Conservation (phyloP, 192 early-diverging fungal species). For the Paraglomus occultum region DNA sequence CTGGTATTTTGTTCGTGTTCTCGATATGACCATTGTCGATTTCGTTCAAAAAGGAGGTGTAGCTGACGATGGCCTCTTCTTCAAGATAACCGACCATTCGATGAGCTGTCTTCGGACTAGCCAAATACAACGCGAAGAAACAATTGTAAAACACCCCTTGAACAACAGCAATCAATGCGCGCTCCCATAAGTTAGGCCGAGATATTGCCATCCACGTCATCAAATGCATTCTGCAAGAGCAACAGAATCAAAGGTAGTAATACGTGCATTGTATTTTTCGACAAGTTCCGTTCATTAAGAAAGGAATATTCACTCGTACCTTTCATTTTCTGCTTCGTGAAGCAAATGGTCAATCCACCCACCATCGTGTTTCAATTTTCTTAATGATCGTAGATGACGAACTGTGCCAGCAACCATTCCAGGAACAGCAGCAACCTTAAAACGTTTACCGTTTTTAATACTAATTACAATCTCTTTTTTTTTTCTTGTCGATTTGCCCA, state of each 20-base stretch:
- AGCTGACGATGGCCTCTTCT: slow-evolving; percentile 90
- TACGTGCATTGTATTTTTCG: background rate
- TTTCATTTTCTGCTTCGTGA: slow-evolving; percentile 92
- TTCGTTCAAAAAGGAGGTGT: slow-evolving; percentile 82
- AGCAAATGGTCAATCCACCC: slow-evolving; percentile 90
- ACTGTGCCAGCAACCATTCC: slow-evolving; percentile 88
- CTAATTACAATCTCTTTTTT: no score
- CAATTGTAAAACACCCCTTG: slow-evolving; percentile 92
- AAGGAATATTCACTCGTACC: slow-evolving; percentile 46
- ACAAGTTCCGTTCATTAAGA: background rate
- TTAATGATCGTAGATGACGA: slow-evolving; percentile 75
- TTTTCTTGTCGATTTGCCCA: background rate
- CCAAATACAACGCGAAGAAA: slow-evolving; percentile 84
- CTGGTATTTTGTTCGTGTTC: slow-evolving; percentile 69
- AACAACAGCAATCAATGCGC: slow-evolving; percentile 64
- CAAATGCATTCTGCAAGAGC: slow-evolving; percentile 52
- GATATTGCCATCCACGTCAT: slow-evolving; percentile 77
- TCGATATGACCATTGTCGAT: slow-evolving; percentile 75
- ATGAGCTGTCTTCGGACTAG: slow-evolving; percentile 79
- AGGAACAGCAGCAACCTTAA: slow-evolving; percentile 43
- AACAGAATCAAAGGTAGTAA: no score
- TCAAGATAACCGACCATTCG: slow-evolving; percentile 91
- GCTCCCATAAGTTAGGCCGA: slow-evolving; percentile 60
- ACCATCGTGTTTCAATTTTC: slow-evolving; percentile 75
- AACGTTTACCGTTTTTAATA: slow-evolving; percentile 7